Conservation (phyloP, 2,329 filamentous ascomycete species). For the Pseudocercospora eumusae region DNA sequence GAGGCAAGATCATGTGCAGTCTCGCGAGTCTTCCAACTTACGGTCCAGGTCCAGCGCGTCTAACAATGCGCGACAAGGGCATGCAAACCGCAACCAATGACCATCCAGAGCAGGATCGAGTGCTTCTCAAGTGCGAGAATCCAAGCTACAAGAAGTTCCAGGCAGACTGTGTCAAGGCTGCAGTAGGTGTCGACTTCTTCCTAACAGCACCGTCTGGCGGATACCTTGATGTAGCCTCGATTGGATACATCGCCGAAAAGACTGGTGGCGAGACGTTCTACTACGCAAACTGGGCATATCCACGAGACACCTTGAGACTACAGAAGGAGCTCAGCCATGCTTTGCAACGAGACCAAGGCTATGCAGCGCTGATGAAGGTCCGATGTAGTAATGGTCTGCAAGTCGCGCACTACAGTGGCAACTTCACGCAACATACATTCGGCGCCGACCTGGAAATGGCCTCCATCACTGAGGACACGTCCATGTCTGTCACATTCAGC, state of each 20-base stretch:
- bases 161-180: slow-evolving; percentile 81
- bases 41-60: slow-evolving; percentile 83
- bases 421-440: slow-evolving; percentile 94
- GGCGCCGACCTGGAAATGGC: slow-evolving; percentile 94
- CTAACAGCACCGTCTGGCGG: slow-evolving; percentile 85
- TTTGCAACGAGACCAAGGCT: slow-evolving; percentile 86
- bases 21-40: slow-evolving; percentile 85
- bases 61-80: slow-evolving; percentile 84
- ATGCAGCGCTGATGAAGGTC: slow-evolving; percentile 96
- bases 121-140: slow-evolving; percentile 87
- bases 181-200: slow-evolving; percentile 92
- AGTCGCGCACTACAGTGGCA: slow-evolving; percentile 90
- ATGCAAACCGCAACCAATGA: slow-evolving; percentile 82
- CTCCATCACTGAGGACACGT: slow-evolving; percentile 88
- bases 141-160: slow-evolving; percentile 82
- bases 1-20: slow-evolving; percentile 89
- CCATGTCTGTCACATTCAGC: slow-evolving; percentile 84
- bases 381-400: slow-evolving; percentile 96
- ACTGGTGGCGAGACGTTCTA: slow-evolving; percentile 97
- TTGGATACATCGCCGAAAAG: slow-evolving; percentile 80
- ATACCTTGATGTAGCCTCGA: slow-evolving; percentile 89
- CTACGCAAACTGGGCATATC: slow-evolving; percentile 92
- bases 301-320: slow-evolving; percentile 80
- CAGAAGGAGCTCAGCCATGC: slow-evolving; percentile 83
- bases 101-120: slow-evolving; percentile 81